Evolutionary conservation across 139 green algal species (phyloP), one percentile per base, ranked within the genome.

Genomic region (Pedinophyceae sp.): DNA sequence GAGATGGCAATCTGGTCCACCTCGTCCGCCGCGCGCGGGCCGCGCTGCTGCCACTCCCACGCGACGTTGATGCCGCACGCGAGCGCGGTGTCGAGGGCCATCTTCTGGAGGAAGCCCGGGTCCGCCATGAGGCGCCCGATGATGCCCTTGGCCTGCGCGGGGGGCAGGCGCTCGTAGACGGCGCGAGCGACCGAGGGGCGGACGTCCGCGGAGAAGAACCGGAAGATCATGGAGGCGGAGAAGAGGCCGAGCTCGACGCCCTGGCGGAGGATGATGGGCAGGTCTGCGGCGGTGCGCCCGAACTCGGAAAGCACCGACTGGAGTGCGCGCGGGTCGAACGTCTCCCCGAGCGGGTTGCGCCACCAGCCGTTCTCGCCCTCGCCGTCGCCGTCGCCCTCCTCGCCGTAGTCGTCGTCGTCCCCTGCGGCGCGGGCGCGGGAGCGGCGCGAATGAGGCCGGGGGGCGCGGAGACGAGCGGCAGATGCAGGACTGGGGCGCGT

Each of bases 301-400:
- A 25, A 59, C 39, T 59, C 53, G 53, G 25, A 27, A 17, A 59
- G 34, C 5, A 59, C 30, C 26, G 25, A 25, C 39, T 59, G 26
- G 22, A 59, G 55, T 5, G 53, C 43, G 19, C 26, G 26, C 53
- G 19, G 55, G 53, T 59, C 53, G 39, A 59, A 59, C n/a, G 55
- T 5, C 39, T 59, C 53, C 26, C 26, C 26, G 5, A 55, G 5
- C 6, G 39, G 26, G 27, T 55, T 38, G n/a, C 53, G 40, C 26
- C 10, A 34, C 24, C 47, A 27, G 40, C 19, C 40, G 40, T 48
- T 19, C 18, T 48, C 40, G 10, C 47, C 47, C 47, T 52, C 47
- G 10, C 47, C 47, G 25, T 52, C 47, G 10, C 25, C 47, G 34
- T 43, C 34, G 22, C 53, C 53, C 17, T 47, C 27, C 26, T 59